Conservation (phyloP, 371 early-diverging fungal species). For the Apophysomyces ossiformis region DNA sequence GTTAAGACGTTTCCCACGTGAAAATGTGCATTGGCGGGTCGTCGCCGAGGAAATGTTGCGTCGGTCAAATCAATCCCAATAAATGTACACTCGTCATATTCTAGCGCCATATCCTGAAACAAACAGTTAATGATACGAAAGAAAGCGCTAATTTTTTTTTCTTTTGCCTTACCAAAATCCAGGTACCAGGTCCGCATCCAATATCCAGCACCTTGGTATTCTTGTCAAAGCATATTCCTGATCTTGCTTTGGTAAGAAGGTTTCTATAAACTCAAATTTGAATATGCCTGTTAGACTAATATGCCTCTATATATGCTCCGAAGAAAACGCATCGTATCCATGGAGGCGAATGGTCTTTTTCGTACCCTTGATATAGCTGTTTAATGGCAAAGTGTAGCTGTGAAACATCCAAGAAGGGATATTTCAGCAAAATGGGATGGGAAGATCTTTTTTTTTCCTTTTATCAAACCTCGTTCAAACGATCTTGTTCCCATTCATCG, state of each 20-base stretch:
- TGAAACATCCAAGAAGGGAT: no score
- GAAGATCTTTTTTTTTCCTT: background rate
- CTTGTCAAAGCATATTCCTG: background rate
- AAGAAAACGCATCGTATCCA: background rate
- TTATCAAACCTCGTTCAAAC: background rate
- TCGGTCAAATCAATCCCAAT: constrained; percentile 60
- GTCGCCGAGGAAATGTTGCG: constrained; percentile 57
- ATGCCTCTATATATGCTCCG: background rate
- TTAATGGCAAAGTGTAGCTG: constrained; percentile 6
- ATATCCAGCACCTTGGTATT: constrained; percentile 38
- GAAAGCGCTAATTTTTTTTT: background rate
- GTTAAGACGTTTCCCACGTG: constrained; percentile 50
- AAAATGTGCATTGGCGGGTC: constrained; percentile 52
- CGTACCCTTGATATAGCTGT: background rate
- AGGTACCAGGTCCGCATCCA: constrained; percentile 57
- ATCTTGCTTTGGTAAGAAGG: background rate
- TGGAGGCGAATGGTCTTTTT: background rate
- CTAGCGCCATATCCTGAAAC: constrained; percentile 57
- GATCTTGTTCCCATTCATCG: constrained; percentile 1
- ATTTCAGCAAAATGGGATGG: background rate
- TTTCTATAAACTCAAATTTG: background rate
- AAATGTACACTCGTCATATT: constrained; percentile 55
- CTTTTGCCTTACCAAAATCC: constrained; percentile 48
- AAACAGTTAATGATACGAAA: background rate
- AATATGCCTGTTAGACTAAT: no score